Evolutionary conservation across 192 early-diverging fungal genomes (phyloP), one percentile per base, ranked within the genome.

Genomic region (Entomortierella chlamydospora): DNA sequence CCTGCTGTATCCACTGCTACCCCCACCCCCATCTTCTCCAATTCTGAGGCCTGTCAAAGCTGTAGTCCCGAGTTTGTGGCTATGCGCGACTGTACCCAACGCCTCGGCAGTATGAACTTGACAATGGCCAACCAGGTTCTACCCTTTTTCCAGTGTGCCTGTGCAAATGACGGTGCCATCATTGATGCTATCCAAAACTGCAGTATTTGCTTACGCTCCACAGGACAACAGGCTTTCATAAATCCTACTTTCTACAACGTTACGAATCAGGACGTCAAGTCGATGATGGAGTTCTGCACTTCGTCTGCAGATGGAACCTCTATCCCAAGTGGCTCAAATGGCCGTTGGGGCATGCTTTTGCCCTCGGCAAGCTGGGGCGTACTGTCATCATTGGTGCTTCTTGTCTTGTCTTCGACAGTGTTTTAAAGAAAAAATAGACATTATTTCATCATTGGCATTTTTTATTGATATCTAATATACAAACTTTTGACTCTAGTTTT

Each of bases 141-240:
- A 37, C 76, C 76, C 49, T 79, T 79, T 20, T 79, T 66, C 22
- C 42, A 50, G 13, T 79, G 76, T 30, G 65, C 68, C 41, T 79
- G 76, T 42, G 66, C 56, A 0, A 52, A 52, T 55, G 49, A 43
- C 29, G 76, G 68, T 6, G 20, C 15, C 23, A 4, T 49, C 45
- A 53, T 73, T 25, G 63, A 61, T 6, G 28, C 61, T 4, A 33
- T 79, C 0, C 76, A 79, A 12, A 28, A 43, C 20, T 79, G 76
- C 57, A 65, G 61, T n/a, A 52, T 57, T 51, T 79, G 76, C 34
- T 28, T 79, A 23, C 62, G 62, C 31, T 70, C 68, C 18, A 66
- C 68, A 0, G 76, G 68, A 9, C 76, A 79, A 26, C 68, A 50
- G 5, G 9, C 34, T 2, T 54, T 39, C 23, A 29, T 79, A 10